phyloP scores from a whole-genome alignment of 495 filamentous ascomycete species.

The Cairneyella variabilis region DNA sequence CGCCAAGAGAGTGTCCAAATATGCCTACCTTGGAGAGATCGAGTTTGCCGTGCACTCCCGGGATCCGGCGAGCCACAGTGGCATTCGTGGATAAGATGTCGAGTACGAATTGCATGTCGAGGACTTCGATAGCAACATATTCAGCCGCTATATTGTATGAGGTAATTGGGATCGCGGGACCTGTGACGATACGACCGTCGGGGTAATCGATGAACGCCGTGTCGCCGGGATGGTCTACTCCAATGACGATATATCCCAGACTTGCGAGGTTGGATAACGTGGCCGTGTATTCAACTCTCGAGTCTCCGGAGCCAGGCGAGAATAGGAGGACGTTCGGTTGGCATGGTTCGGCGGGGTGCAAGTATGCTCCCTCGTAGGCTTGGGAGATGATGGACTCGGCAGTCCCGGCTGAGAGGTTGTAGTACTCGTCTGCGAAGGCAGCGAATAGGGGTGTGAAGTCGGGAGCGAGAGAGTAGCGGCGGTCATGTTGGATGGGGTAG shows the following conservation, averaged over 20 bases:
- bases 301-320: conserved; percentile 30
- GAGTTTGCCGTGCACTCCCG: conserved; percentile 17
- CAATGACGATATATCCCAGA: conserved; percentile 41
- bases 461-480: neutral
- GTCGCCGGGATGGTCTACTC: conserved; percentile 48
- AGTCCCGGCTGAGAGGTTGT: neutral
- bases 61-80: conserved; percentile 1
- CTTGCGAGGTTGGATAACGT: conserved; percentile 42
- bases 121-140: neutral
- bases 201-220: conserved; percentile 42
- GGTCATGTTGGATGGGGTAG: conserved; percentile 23
- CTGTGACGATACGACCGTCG: conserved; percentile 32
- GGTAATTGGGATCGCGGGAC: conserved; percentile 16
- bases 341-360: neutral
- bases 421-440: neutral
- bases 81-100: conserved; percentile 26
- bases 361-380: neutral
- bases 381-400: neutral
- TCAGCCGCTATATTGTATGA: conserved; percentile 3
- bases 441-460: neutral
- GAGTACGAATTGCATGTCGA: conserved; percentile 33
- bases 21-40: conserved; percentile 29
- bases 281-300: conserved; percentile 37
- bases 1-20: conserved; percentile 50
- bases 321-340: conserved; percentile 32